Percentiles rank a stretch among this genome's conserved stretches.
phyloP scores from a whole-genome alignment of 75 land plant genomes.

The Picea sitchensis region DNA sequence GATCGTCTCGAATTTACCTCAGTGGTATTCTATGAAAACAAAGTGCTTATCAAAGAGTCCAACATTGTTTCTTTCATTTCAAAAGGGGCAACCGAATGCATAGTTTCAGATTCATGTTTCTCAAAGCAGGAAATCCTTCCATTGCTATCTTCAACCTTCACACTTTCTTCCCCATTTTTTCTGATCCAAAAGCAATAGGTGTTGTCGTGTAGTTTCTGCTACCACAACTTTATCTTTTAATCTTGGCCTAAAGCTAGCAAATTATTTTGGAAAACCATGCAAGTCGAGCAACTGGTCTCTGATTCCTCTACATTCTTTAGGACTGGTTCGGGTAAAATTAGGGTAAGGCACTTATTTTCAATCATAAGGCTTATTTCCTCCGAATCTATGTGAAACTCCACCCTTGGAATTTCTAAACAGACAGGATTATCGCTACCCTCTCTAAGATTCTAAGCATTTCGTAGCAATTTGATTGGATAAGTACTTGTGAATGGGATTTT shows the following conservation, averaged over 20 bases:
- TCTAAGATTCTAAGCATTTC: no score
- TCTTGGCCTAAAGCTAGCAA: conserved; percentile 26
- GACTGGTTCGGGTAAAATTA: conserved; percentile 22
- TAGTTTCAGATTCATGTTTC: background rate
- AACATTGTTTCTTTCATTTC: conserved; percentile 40
- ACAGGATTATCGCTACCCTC: no score
- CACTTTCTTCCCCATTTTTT: background rate
- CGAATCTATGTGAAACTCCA: no score
- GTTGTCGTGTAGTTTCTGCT: background rate
- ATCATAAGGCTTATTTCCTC: no score
- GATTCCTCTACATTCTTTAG: conserved; percentile 45
- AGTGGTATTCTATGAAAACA: conserved; percentile 80
- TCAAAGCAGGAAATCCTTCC: background rate
- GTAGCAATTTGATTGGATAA: no score
- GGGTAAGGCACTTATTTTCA: conserved; percentile 17
- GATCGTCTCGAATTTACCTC: conserved; percentile 61
- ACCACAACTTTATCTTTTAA: background rate
- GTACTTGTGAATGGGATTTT: no score
- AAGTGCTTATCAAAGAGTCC: conserved; percentile 58
- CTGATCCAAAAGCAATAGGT: background rate
- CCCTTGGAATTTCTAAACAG: no score
- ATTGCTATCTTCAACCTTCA: background rate
- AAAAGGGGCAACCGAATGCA: background rate
- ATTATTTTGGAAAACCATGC: conserved; percentile 56
- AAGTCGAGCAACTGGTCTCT: conserved; percentile 45